A percentile compares a stretch with the other conserved stretches of the same genome.
Conservation (phyloP, 495 filamentous ascomycete species). For the Ascobolus immersus region DNA sequence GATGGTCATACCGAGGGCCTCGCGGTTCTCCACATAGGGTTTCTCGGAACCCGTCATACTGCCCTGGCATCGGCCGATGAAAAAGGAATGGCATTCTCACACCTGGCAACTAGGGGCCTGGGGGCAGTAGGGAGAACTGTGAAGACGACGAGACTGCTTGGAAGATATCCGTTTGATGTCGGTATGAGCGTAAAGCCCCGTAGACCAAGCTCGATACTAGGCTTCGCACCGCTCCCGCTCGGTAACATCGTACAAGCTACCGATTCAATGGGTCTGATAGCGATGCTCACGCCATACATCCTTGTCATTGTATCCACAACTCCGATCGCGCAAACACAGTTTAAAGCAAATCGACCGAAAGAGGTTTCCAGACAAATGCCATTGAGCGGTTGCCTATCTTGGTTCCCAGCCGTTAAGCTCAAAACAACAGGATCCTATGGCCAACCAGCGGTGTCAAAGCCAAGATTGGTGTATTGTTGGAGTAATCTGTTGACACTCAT, state of each 20-base stretch:
- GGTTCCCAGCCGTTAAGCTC: conserved; percentile 87
- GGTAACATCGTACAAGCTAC: conserved; percentile 76
- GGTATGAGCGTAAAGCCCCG: conserved; percentile 34
- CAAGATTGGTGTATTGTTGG: conserved; percentile 95
- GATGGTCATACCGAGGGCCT: conserved; percentile 66
- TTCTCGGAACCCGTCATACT: conserved; percentile 83
- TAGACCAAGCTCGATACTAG: conserved; percentile 86
- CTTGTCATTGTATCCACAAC: conserved; percentile 93
- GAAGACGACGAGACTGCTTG: conserved; percentile 71
- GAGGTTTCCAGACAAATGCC: conserved; percentile 71
- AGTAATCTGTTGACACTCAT: conserved; percentile 82
- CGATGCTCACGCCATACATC: conserved; percentile 86
- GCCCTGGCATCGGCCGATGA: conserved; percentile 95
- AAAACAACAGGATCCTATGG: conserved; percentile 39
- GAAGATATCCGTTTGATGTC: conserved; percentile 51
- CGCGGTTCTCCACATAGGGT: conserved; percentile 67
- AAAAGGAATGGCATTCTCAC: conserved; percentile 90
- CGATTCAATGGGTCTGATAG: conserved; percentile 72
- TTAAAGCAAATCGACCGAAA: conserved; percentile 72
- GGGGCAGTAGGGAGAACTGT: conserved; percentile 64
- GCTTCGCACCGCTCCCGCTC: conserved; percentile 69
- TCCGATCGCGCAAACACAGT: conserved; percentile 80
- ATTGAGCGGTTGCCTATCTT: conserved; percentile 79
- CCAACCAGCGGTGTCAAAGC: conserved; percentile 24
- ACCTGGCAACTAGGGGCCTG: conserved; percentile 74